Base-by-base conservation (phyloP, 2,329 filamentous ascomycete genomes). In the Apiospora malaysiana region DNA sequence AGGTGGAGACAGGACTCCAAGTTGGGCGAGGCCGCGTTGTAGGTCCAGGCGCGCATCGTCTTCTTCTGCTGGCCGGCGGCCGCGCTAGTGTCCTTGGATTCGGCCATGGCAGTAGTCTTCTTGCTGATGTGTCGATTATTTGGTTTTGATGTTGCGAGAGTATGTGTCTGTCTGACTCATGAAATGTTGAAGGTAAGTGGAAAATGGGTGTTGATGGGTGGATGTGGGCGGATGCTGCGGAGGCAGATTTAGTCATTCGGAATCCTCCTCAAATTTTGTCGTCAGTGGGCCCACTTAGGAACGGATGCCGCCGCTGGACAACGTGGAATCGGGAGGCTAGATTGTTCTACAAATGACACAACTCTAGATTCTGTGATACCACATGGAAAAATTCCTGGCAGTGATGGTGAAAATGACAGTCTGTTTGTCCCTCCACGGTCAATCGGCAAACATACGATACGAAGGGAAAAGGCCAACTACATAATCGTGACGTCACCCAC, bases 21-120 rank as follows among this genome's bases (percentile, higher is more conserved):
- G 47, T 83, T 84, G 43, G 81, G 82, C 2, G 77, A 72, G 5
- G 85, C 81, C 72, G 76, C 78, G 69, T 76, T 81, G 81, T 87
- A 91, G 69, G 87, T 83, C 88, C 89, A 91, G 70, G 88, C 87
- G 75, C 83, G 84, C 87, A 90, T 91, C 2, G 68, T 70, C 16
- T 72, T 69, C 43, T 27, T n/a, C 21, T 67, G 51, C 25, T 56
- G 56, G 32, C 9, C 32, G 25, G 51, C 12, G 6, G 25, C 4
- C 21, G 25, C 27, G 14, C 16, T 4, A 7, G 56, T 63, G 56
- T 37, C 32, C 27, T 63, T 40, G 56, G 56, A n/a, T 14, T 63
- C 56, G 21, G 56, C 21, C 56, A 63, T 63, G 27, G 32, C 40
- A 21, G 2, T 21, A 5, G 49, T 49, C 23, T 16, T 49, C 23